Base-by-base conservation (phyloP, 1,284 basidiomycete species). In the Malassezia nana region DNA sequence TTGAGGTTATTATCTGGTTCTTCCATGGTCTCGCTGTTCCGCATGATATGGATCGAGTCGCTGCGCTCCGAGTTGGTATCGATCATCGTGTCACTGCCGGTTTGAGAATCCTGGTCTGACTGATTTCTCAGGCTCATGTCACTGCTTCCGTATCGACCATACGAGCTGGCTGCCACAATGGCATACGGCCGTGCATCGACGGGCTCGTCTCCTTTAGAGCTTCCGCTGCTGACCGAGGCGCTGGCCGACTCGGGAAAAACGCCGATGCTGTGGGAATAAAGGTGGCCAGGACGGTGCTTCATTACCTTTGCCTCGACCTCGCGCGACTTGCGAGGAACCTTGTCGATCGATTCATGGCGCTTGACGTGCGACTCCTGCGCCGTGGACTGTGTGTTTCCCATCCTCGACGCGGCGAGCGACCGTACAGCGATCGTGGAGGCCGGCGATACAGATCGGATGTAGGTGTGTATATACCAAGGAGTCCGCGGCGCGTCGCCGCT, bases 321-420 rank as follows among this genome's bases (percentile, higher is more conserved):
- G 10, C 28, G 46, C 16, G 45, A 6, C 4, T n/a, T 13, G 9
- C 42, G 42, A 10, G 18, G 6, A 31, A 16, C 18, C 31, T 20
- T 20, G 13, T 31, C 12, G 20, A 30, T 30, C 43, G 43, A 15
- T 13, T 30, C 32, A 8, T 8, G 30, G 12, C 30, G 18, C 33
- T 8, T 20, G 22, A 15, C 8, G 13, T 35, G 18, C 7, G 26
- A 22, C 20, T 50, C 46, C 25, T 18, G 46, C 18, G 20, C n/a
- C n/a, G 39, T 4, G 16, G 53, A 55, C 13, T 33, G 46, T 29
- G 53, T 45, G 33, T 55, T 55, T 31, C 53, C 53, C 53, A 55
- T 55, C 8, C 16, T 16, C 25, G 35, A 18, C n/a, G n/a, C 35
- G 18, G 7, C 31, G 35, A 18, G 1, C 16, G 8, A 38, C 16